Percentiles rank a stretch among this genome's conserved stretches.
These are phyloP conservation scores for Oryza meyeriana DNA, from an alignment of 176 grass and related monocot species.

Conservation along the genomic window DNA sequence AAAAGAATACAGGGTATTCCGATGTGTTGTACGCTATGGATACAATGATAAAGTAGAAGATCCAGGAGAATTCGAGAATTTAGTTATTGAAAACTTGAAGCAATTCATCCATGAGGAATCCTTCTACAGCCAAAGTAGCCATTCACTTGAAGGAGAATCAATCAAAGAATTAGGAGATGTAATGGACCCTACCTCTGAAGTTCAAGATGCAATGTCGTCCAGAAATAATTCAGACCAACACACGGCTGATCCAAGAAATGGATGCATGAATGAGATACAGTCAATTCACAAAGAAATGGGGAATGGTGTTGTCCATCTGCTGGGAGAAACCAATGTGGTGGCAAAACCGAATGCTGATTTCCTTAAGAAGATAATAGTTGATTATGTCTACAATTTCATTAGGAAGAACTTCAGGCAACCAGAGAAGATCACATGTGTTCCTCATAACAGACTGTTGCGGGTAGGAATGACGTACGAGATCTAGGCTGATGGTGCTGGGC, in stretches of 20 bases:
- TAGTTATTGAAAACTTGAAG: slow-evolving; percentile 54
- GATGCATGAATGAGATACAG: slow-evolving; percentile 34
- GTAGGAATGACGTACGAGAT: slow-evolving; percentile 74
- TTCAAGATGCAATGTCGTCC: slow-evolving; percentile 10
- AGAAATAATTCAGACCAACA: slow-evolving; percentile 25
- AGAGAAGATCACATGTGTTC: slow-evolving; percentile 53
- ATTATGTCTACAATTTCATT: slow-evolving; percentile 61
- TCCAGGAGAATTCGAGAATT: slow-evolving; percentile 46
- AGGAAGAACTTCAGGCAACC: slow-evolving; percentile 70
- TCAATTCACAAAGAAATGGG: slow-evolving; percentile 43
- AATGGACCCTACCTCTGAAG: slow-evolving; percentile 17
- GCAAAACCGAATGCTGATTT: slow-evolving; percentile 33
- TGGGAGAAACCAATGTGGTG: slow-evolving; percentile 60
- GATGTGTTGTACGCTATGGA: slow-evolving; percentile 66
- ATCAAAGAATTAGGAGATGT: slow-evolving; percentile 28
- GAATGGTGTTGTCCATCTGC: slow-evolving; percentile 56
- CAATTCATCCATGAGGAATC: slow-evolving; percentile 54
- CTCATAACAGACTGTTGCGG: slow-evolving; percentile 48
- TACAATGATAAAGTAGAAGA: slow-evolving; percentile 72
- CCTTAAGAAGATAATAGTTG: slow-evolving; percentile 51
- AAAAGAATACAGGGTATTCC: slow-evolving; percentile 46
- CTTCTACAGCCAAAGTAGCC: slow-evolving; percentile 31
- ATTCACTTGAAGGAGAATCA: slow-evolving; percentile 19
- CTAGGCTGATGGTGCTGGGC: not conserved
- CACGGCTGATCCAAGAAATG: slow-evolving; percentile 1